phyloP scores from a whole-genome alignment of 2,329 filamentous ascomycete species.

The Aspergillus hiratsukae region DNA sequence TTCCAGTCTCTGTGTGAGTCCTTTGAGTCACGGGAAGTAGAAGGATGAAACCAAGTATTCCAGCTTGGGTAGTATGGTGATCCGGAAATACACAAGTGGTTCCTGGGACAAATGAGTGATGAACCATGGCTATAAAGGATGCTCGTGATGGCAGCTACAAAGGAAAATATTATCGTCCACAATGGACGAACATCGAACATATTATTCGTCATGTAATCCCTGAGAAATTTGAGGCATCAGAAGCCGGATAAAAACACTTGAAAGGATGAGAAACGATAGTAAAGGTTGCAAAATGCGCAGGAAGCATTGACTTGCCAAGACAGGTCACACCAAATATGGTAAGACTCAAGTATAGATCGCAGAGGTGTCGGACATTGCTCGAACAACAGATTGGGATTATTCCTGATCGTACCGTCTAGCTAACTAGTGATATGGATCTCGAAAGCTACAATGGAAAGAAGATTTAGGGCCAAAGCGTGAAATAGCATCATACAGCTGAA shows the following conservation, averaged over 20 bases:
- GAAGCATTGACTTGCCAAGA: background rate
- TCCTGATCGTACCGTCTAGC: too few relatives aligned
- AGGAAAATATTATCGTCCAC: slow-evolving; percentile 1
- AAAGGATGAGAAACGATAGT: background rate
- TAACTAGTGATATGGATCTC: too few relatives aligned
- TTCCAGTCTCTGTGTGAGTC: slow-evolving; percentile 38
- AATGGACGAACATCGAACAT: slow-evolving; percentile 4
- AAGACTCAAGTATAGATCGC: too few relatives aligned
- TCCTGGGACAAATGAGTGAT: background rate
- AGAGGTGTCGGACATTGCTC: too few relatives aligned
- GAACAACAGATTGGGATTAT: too few relatives aligned
- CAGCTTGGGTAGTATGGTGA: slow-evolving; percentile 15
- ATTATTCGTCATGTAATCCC: background rate
- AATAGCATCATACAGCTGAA: background rate
- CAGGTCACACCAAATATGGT: background rate
- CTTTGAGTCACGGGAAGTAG: background rate
- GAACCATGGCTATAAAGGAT: slow-evolving; percentile 4
- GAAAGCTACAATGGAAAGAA: too few relatives aligned
- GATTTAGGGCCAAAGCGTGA: background rate
- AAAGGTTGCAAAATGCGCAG: background rate
- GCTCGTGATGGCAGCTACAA: slow-evolving; percentile 9
- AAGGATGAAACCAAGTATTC: slow-evolving; percentile 18
- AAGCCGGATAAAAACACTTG: too few relatives aligned
- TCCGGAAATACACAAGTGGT: background rate
- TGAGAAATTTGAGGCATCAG: background rate